Evolutionary conservation across 805 yeast genomes (phyloP), one percentile per base, ranked within the genome.

Genomic region (Kuraishia cidri): DNA sequence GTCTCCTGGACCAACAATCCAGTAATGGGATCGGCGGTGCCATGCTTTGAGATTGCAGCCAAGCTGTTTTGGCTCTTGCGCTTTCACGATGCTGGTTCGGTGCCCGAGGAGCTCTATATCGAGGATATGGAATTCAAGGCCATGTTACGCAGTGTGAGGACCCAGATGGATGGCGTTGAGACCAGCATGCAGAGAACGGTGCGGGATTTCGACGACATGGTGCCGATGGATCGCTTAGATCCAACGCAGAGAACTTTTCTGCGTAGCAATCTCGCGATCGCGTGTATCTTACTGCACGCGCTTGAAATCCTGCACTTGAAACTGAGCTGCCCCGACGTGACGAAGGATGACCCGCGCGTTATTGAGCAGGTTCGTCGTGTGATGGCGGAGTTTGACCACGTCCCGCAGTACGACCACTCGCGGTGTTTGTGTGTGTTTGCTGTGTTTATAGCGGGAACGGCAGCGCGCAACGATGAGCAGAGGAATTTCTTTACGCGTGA

Each of bases 31-130:
- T 54, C 66, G 5, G 49, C 61, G 2, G 42, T 52, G 5, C 55
- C 52, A 19, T 54, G 60, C 21, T 55, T 58, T 35, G 68, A 62
- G 31, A 44, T 57, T 24, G 26, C 56, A 9, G 57, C 64, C 17
- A 65, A 66, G 37, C 43, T 62, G 9, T 42, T 58, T 1, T 64
- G 61, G 60, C 37, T 64, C 11, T 42, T 59, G n/a, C 35, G 55
- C 26, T 12, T 15, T n/a, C 24, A n/a, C 11, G 10, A 31, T 46
- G 19, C 36, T 34, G 36, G 24, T 20, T 24, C 21, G 25, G 23
- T 21, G 38, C 5, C 5, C 21, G 18, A n/a, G 6, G 16, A 16
- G 5, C 4, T 22, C 12, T 11, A 11, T 11, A 9, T 30, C 8
- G n/a, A 10, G 6, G 26, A 30, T 18, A 4, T 15, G 9, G 15